Evolutionary conservation across 2,329 filamentous ascomycete species (phyloP), one percentile per base, ranked within the genome.

Genomic region (Penicillium janthinellum): DNA sequence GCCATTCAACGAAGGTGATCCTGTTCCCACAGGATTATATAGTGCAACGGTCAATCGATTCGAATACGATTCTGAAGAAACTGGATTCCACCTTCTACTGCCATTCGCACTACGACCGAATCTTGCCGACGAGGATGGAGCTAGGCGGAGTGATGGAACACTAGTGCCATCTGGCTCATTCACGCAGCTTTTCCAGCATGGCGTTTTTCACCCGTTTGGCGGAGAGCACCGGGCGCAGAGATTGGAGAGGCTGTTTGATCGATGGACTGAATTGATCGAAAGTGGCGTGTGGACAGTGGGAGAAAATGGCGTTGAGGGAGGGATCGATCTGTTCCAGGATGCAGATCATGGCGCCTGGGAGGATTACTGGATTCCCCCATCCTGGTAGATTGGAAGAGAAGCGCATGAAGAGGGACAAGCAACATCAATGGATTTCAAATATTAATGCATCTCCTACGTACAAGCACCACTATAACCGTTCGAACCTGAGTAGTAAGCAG

Each of bases 181-280:
- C 35, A 60, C 65, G 20, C 67, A 69, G 5, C 64, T 75, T 38
- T 76, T 75, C 50, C 69, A 75, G 52, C 71, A 75, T 66, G 71
- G 71, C 38, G 39, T 45, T 58, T 71, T 61, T 42, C 73, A 73
- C 39, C 59, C 44, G 0, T 66, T 66, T 60, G 62, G 64, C 1
- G 60, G 58, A 1, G 61, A 65, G 20, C 42, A 11, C 2, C 61
- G 61, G 2, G 48, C 55, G 25, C 63, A 63, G 47, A 59, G 64
- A 39, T 39, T 67, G 37, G 64, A 69, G 53, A 62, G 54, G 14
- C 17, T 64, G 34, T 56, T 66, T 41, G 61, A 67, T 6, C 52
- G 59, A 10, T 66, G 63, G 57, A 55, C 38, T 34, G 41, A 55
- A 50, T n/a, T 63, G 35, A 37, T 65, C 10, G 65, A 67, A 54